Base-by-base conservation (phyloP, 371 early-diverging fungal species). In the Mucor saturninus region DNA sequence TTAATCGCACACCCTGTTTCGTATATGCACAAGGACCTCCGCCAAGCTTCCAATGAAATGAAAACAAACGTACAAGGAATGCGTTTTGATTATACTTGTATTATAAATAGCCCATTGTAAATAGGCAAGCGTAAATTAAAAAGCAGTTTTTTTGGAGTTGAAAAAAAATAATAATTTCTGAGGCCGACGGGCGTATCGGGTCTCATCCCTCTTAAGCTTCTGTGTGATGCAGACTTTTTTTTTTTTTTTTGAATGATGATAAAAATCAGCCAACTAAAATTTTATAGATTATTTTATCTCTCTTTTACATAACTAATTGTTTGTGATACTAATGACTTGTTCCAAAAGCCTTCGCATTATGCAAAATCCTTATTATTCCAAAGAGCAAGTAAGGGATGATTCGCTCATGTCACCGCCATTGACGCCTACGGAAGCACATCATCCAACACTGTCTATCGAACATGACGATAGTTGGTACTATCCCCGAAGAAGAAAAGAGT, bases 321-420 rank as follows among this genome's bases (percentile, higher is more conserved):
- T 46, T 46, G 46, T 46, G 15, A 3, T 11, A 50, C 8, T 30
- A 50, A 53, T 59, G 28, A 15, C 42, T 42, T 68, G 40, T 58
- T 43, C 52, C 67, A 48, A 61, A 51, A 21, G 15, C 58, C 40
- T 67, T 14, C 54, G 64, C 42, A 67, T 60, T 21, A 64, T 64
- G 63, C 68, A 51, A 58, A 42, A 59, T 31, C 28, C 56, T 32
- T 65, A 65, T 43, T 30, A 66, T 29, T 30, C 40, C 6, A 40
- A 60, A 21, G 30, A 14, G 28, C 10, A 49, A 29, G 32, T 48
- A 11, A 38, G 26, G 26, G 32, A 68, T 37, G 60, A 63, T 58
- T 64, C 65, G 15, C 40, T 73, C 32, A 39, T 73, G 62, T 73
- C 73, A 35, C 73, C 73, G 38, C 73, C 73, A 39, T 62, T 73